Base-by-base conservation (phyloP, 2,329 filamentous ascomycete species). In the Microdochium nivale region DNA sequence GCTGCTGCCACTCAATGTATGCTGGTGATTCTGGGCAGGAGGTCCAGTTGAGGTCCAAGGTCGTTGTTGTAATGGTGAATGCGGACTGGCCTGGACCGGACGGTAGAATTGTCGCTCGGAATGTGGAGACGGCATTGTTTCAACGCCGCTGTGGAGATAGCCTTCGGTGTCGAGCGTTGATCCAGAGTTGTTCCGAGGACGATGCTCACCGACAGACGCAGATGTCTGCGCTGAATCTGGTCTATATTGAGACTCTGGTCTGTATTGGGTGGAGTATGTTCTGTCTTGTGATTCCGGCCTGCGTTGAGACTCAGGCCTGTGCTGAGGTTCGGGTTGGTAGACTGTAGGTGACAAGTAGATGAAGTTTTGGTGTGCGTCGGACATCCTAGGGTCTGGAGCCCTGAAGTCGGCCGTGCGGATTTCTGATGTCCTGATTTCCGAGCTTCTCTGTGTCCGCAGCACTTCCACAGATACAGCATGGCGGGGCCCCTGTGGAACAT, bases 61-160 rank as follows among this genome's bases (percentile, higher is more conserved):
- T 30, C 75, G 69, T 60, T 79, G 80, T 62, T 84, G 81, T 1
- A 85, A 66, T 13, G 82, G 81, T 4, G 81, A 85, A 57, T 85
- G 77, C 3, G 81, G 81, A 46, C 77, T 83, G 14, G 81, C 81
- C 46, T 77, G 76, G 2, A 85, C 81, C 0, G 82, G 81, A 11
- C 76, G 78, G 65, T 83, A 85, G 57, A 73, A 78, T 55, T 84
- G 81, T 50, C 72, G 69, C 21, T 81, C 78, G 0, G 76, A 79
- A 19, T 70, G 68, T 2, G 77, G 77, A 3, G 75, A 77, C 1
- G 73, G 72, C 23, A 77, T 64, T 1, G 71, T 65, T 11, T 44
- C 40, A 5, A 44, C 40, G 40, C 19, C 19, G 40, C 40, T 44
- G 19, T 44, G 40, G 13, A 13, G 40, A 19, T 44, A 44, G n/a